phyloP scores from a whole-genome alignment of 768 basidiomycete species.

The Terana coerulea region DNA sequence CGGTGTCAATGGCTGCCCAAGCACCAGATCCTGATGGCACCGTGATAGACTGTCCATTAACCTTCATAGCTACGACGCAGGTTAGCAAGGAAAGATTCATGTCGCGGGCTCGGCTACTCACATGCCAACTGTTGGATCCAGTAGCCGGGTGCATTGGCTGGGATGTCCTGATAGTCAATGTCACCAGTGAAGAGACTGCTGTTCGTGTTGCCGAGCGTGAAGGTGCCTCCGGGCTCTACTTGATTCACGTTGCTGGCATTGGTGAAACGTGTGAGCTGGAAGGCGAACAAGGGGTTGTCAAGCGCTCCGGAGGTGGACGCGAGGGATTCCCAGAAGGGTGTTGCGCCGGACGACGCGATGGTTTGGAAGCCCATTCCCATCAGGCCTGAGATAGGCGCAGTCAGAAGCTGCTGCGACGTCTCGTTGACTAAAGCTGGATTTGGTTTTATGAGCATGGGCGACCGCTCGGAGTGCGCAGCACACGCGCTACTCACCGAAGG shows the following conservation, averaged over 20 bases:
- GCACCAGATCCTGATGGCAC: conserved; percentile 45
- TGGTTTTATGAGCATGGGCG: neutral
- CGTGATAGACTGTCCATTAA: conserved; percentile 50
- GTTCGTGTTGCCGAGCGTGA: conserved; percentile 62
- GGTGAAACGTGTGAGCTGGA: conserved; percentile 68
- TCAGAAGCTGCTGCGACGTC: conserved; percentile 58
- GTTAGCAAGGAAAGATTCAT: neutral
- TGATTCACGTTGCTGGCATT: conserved; percentile 26
- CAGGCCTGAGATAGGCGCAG: conserved; percentile 78
- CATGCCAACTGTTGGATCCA: conserved; percentile 77
- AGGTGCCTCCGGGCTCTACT: conserved; percentile 68
- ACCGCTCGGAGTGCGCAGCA: neutral
- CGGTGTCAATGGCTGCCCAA: conserved; percentile 90
- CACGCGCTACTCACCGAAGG: conserved; percentile 47
- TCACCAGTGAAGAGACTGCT: conserved; percentile 71
- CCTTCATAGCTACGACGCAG: conserved; percentile 45
- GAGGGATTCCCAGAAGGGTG: conserved; percentile 85
- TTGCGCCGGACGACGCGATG: conserved; percentile 68
- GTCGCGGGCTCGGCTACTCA: conserved; percentile 25
- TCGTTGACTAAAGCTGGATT: conserved; percentile 42
- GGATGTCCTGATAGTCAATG: conserved; percentile 77
- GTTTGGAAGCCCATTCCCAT: conserved; percentile 81
- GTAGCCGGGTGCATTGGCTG: conserved; percentile 55
- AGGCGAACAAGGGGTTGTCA: conserved; percentile 73
- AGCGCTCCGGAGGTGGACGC: conserved; percentile 51